phyloP scores from a whole-genome alignment of 371 early-diverging fungal species.

The Apophysomyces ossiformis region DNA sequence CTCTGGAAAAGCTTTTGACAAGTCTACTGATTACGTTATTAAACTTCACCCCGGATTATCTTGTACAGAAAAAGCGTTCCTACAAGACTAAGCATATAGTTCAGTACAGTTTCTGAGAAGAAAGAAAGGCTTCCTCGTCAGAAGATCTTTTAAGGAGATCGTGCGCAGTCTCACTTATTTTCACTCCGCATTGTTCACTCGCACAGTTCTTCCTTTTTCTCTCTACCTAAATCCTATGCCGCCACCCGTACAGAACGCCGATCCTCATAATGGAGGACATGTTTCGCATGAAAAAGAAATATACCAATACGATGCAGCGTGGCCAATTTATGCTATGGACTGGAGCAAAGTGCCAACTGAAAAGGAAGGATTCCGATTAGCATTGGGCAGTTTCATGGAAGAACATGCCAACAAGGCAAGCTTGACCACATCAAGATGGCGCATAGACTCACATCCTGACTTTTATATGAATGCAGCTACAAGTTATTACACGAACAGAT shows the following conservation, averaged over 20 bases:
- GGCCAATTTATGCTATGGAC: slow-evolving; percentile 85
- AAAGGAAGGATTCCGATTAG: slow-evolving; percentile 74
- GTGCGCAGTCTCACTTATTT: too few species aligned
- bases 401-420: slow-evolving; percentile 81
- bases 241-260: neutral
- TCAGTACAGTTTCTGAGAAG: too few species aligned
- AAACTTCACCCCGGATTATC: too few species aligned
- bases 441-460: neutral
- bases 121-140: too few species aligned
- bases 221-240: neutral
- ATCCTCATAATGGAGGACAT: neutral
- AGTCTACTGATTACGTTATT: too few species aligned
- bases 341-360: slow-evolving; percentile 79
- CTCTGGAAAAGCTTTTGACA: too few species aligned
- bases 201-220: neutral
- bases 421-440: neutral
- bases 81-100: too few species aligned
- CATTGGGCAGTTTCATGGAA: slow-evolving; percentile 84
- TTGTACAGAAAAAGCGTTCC: too few species aligned
- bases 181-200: too few species aligned
- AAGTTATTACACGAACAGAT: slow-evolving; percentile 66
- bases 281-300: slow-evolving; percentile 62
- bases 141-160: too few species aligned
- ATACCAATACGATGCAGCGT: slow-evolving; percentile 85
- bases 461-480: slow-evolving; percentile 47